phyloP scores from a whole-genome alignment of 2,329 filamentous ascomycete genomes.

The Aspergillus transmontanensis region DNA sequence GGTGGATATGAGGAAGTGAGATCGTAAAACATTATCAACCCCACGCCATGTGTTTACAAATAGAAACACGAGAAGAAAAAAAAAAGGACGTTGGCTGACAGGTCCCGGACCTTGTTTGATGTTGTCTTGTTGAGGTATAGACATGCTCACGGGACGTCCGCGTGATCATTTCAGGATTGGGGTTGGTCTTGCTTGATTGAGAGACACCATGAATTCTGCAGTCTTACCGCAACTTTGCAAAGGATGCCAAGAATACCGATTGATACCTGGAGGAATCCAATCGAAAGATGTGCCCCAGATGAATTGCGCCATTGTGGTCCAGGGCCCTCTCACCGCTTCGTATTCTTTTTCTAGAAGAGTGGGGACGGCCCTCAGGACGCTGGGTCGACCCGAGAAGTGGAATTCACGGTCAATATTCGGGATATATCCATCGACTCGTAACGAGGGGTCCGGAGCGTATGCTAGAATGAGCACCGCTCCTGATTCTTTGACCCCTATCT shows the following conservation, averaged over 20 bases:
- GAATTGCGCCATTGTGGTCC: constrained; percentile 6
- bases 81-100: not conserved
- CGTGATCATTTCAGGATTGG: not conserved
- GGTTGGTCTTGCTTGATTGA: not conserved
- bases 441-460: not conserved
- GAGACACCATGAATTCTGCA: not conserved
- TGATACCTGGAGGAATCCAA: not conserved
- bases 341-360: constrained; percentile 1
- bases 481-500: too few relatives aligned
- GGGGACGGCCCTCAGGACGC: not conserved
- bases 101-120: too few relatives aligned
- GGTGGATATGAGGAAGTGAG: not conserved
- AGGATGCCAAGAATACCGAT: constrained; percentile 1
- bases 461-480: not conserved
- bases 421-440: not conserved
- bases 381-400: not conserved
- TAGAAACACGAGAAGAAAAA: not conserved
- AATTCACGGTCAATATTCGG: not conserved
- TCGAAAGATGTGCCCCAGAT: not conserved
- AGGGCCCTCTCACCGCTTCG: constrained; percentile 8
- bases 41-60: not conserved
- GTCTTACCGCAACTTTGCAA: constrained; percentile 9
- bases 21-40: not conserved
- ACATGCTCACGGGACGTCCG: not conserved
- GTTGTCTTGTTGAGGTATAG: not conserved